Conservation (phyloP, 352 stramenopile species). For the Phytopythium montanum region DNA sequence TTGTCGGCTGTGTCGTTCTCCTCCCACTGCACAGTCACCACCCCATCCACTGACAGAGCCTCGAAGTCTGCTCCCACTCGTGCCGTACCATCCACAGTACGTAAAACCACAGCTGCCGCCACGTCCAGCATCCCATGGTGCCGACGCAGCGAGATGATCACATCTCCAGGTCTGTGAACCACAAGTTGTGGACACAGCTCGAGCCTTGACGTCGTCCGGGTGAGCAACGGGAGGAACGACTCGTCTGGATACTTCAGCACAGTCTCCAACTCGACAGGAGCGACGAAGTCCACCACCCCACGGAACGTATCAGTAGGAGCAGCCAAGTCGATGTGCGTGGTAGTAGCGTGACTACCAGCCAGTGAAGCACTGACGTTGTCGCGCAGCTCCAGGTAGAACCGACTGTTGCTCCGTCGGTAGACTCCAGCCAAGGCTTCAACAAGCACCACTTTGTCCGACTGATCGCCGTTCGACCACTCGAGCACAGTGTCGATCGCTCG, state of each 20-base stretch:
- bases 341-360: constrained; percentile 24
- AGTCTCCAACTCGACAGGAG: constrained; percentile 18
- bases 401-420: constrained; percentile 21
- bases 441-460: constrained; percentile 41
- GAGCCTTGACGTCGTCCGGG: constrained; percentile 45
- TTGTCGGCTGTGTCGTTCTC: constrained; percentile 35
- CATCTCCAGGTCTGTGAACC: constrained; percentile 21
- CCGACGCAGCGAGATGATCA: constrained; percentile 48
- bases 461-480: constrained; percentile 51
- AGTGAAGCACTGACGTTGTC: constrained; percentile 20
- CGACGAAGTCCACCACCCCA: constrained; percentile 56
- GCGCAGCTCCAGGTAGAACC: constrained; percentile 34
- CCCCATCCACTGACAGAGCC: constrained; percentile 12
- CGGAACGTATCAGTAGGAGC: constrained; percentile 32
- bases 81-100: constrained; percentile 48
- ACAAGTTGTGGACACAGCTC: constrained; percentile 46
- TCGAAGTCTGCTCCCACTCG: constrained; percentile 47
- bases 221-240: constrained; percentile 45
- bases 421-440: constrained; percentile 33
- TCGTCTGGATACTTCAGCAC: constrained; percentile 38
- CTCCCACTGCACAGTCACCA: constrained; percentile 23
- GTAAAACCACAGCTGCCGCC: constrained; percentile 26
- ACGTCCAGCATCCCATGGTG: constrained; percentile 34
- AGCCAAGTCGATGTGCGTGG: constrained; percentile 37
- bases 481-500: constrained; percentile 26